Evolutionary conservation across 352 stramenopile genomes (phyloP).

Genomic region (Phytophthora palmivora): DNA sequence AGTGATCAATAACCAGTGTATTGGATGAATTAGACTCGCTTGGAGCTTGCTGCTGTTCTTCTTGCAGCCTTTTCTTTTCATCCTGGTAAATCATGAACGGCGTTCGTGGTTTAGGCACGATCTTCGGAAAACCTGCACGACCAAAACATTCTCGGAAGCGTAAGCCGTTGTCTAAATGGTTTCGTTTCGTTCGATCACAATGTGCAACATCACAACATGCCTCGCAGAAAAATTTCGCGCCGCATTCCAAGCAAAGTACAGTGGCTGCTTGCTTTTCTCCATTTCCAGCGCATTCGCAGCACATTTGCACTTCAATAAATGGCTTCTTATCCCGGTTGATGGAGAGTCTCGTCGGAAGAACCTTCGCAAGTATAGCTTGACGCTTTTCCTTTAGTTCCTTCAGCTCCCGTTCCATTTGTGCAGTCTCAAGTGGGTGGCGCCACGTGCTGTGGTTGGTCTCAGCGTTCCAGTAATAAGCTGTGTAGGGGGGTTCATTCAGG

Average conservation of each 20-base stretch:
- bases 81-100: constrained; percentile 41
- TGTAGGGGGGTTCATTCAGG: constrained; percentile 64
- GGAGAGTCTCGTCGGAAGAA: constrained; percentile 46
- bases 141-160: constrained; percentile 48
- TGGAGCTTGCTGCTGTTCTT: constrained; percentile 15
- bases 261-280: constrained; percentile 14
- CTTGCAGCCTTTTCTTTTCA: constrained; percentile 16
- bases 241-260: constrained; percentile 53
- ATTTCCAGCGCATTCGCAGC: constrained; percentile 27
- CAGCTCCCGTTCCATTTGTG: constrained; percentile 45
- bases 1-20: constrained; percentile 26
- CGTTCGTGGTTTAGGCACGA: constrained; percentile 15
- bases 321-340: constrained; percentile 47
- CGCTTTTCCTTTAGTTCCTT: constrained; percentile 38
- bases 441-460: constrained; percentile 63
- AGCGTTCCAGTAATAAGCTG: constrained; percentile 72
- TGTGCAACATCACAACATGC: constrained; percentile 57
- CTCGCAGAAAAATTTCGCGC: constrained; percentile 50
- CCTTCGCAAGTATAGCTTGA: constrained; percentile 43
- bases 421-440: constrained; percentile 59
- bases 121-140: constrained; percentile 42
- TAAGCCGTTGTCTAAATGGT: constrained; percentile 45
- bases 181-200: constrained; percentile 29
- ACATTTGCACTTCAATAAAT: constrained; percentile 8
- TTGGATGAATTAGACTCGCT: constrained; percentile 10